Evolutionary conservation across 495 filamentous ascomycete species (phyloP), one percentile per base, ranked within the genome.

Genomic region (Penicillium turbatum): DNA sequence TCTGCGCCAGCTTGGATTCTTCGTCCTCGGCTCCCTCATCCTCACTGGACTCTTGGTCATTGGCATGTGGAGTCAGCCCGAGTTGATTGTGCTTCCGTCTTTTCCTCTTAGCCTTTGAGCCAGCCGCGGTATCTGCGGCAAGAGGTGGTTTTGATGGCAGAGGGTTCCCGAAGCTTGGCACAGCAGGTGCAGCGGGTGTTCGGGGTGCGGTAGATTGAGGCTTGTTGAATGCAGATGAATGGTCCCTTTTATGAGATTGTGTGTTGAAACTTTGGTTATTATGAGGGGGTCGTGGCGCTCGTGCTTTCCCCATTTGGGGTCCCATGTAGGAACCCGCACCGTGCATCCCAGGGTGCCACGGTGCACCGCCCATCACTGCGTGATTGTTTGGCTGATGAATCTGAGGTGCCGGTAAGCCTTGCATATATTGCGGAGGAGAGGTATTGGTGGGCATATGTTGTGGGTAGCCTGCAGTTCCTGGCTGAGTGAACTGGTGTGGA

Each of bases 41-140:
- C 34, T 76, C 75, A 46, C 84, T 88, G 1, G 82, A 83, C 57
- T 89, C 86, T 49, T 87, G 82, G 26, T 84, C 82, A 36, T 86
- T 84, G n/a, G 79, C 78, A 34, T 82, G 83, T 11, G 88, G 90
- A 2, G 87, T 91, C 48, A 96, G 67, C 16, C 90, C 90, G 8
- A 96, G 81, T 29, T 86, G 84, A 44, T 93, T 91, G 38, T 85
- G 83, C 63, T 83, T 85, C 41, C 86, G 74, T 75, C 88, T 87
- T 75, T 88, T 88, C 66, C 92, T 92, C 71, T 86, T 87, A 21
- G 69, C 65, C 54, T 78, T 79, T n/a, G 66, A 63, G 6, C 31
- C 40, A 16, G 6, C 10, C 3, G 64, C 51, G 5, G 55, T 54
- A 38, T 72, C 70, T 12, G 60, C 69, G n/a, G 69, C 69, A 0